Conservation (phyloP, 805 yeast genomes). For the Candida adriatica region DNA sequence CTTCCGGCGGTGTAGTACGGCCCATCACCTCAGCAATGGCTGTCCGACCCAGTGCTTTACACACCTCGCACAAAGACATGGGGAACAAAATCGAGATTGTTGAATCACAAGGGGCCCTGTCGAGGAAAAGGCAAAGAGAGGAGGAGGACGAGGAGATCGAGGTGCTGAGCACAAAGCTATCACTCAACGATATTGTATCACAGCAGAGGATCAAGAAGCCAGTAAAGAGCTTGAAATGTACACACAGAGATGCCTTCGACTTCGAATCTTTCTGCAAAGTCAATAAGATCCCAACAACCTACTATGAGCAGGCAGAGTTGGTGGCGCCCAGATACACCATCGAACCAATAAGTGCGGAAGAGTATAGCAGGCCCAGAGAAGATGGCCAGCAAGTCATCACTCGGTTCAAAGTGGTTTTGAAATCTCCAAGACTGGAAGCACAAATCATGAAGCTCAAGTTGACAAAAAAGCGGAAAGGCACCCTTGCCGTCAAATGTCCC, state of each 20-base stretch:
- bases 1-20: no score
- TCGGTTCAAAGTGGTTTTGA: conserved; percentile 6
- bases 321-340: conserved; percentile 2
- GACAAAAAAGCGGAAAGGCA: conserved; percentile 7
- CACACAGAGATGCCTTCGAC: conserved; percentile 15
- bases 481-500: conserved; percentile 10
- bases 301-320: conserved; percentile 4
- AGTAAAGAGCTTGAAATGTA: conserved; percentile 12
- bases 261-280: conserved; percentile 9
- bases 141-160: conserved; percentile 13
- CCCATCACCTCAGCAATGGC: no score
- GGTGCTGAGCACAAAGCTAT: conserved; percentile 10
- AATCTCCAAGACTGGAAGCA: not conserved
- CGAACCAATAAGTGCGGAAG: not conserved
- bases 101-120: no score
- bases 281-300: conserved; percentile 1
- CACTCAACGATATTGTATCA: conserved; percentile 15
- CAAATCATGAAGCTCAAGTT: conserved; percentile 5
- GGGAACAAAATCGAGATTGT: no score
- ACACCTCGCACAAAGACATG: no score
- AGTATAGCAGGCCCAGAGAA: not conserved
- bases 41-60: no score
- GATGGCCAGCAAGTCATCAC: conserved; percentile 2
- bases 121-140: no score
- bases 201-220: conserved; percentile 8